Evolutionary conservation across 2,329 filamentous ascomycete genomes (phyloP).

Genomic region (Xylaria sp.): DNA sequence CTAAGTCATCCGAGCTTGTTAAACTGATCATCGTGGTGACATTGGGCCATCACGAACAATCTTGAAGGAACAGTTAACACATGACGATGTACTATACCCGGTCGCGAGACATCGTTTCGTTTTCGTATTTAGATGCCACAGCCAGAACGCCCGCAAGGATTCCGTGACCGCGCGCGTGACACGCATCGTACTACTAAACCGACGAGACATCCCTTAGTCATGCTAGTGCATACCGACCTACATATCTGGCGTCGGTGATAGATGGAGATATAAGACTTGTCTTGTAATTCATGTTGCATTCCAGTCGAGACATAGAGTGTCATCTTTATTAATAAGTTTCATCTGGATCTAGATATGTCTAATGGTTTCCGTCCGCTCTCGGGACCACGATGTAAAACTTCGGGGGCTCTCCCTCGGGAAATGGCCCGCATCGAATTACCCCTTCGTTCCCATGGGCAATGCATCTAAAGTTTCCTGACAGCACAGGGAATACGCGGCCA

Average conservation of each 20-base stretch:
- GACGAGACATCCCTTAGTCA: constrained; percentile 12
- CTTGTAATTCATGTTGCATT: constrained; percentile 3
- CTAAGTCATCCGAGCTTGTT: neutral
- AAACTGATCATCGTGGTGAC: neutral
- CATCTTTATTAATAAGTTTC: constrained; percentile 12
- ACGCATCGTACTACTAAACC: neutral
- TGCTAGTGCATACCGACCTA: constrained; percentile 1
- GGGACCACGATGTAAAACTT: constrained; percentile 2
- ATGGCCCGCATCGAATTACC: neutral
- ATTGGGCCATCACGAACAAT: neutral
- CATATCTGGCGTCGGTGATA: neutral
- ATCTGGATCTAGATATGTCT: constrained; percentile 14
- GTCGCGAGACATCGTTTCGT: neutral
- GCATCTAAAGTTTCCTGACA: constrained; percentile 3
- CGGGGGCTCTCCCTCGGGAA: constrained; percentile 3
- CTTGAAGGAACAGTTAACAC: constrained; percentile 7
- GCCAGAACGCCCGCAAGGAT: neutral
- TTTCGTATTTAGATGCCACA: neutral
- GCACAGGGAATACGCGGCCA: constrained; percentile 26
- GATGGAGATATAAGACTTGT: constrained; percentile 5
- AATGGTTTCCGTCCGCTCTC: constrained; percentile 5
- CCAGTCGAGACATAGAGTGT: neutral
- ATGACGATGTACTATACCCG: neutral
- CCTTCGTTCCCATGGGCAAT: neutral
- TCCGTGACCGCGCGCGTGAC: constrained; percentile 2